phyloP scores from a whole-genome alignment of 805 yeast genomes.

The Suhomyces pyralidae region DNA sequence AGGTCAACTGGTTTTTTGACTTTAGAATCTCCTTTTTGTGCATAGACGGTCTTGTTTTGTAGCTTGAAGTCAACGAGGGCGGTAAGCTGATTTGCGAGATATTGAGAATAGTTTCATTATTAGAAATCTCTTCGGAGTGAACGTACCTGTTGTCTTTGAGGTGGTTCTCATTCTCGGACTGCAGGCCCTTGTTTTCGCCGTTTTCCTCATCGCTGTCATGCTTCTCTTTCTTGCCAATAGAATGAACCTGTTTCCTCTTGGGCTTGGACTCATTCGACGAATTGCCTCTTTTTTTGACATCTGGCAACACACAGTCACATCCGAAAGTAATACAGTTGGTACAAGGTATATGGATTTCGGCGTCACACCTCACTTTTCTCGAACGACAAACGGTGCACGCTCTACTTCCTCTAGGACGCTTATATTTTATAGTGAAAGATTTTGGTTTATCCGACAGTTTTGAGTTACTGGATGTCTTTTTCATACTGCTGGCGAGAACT shows the following conservation, averaged over 20 bases:
- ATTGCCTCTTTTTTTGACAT: constrained; percentile 45
- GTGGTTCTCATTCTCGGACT: background rate
- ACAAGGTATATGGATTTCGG: constrained; percentile 49
- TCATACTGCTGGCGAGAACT: constrained; percentile 1
- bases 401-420: constrained; percentile 60
- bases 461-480: background rate
- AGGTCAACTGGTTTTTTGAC: constrained; percentile 20
- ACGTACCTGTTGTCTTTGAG: background rate
- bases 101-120: constrained; percentile 39
- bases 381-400: constrained; percentile 79
- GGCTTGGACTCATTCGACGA: constrained; percentile 16
- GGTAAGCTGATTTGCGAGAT: constrained; percentile 42
- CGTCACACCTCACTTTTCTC: constrained; percentile 79
- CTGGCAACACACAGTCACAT: constrained; percentile 68
- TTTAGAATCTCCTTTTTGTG: constrained; percentile 31
- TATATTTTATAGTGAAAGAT: constrained; percentile 46
- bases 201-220: constrained; percentile 1
- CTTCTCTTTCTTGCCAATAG: background rate
- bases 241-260: constrained; percentile 9
- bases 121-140: constrained; percentile 1
- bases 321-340: constrained; percentile 72
- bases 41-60: constrained; percentile 37
- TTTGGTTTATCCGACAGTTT: constrained; percentile 29
- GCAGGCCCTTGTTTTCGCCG: background rate
- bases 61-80: constrained; percentile 41